phyloP scores from a whole-genome alignment of 2,329 filamentous ascomycete genomes.

The Cryphonectria naterciae region DNA sequence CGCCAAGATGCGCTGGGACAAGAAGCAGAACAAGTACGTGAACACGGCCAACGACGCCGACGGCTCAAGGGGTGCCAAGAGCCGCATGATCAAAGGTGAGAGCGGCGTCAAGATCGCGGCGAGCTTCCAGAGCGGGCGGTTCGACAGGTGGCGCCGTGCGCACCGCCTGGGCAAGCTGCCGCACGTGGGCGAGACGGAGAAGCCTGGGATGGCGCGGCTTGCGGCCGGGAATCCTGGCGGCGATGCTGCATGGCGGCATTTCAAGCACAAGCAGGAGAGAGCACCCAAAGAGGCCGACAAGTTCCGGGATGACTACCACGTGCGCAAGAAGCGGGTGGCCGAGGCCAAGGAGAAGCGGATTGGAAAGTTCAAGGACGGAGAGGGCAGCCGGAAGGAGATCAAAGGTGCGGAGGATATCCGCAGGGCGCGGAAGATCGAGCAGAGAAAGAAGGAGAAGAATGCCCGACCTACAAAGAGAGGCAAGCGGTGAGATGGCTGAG shows the following conservation, averaged over 20 bases:
- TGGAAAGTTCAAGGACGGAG: conserved; percentile 73
- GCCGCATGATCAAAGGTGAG: conserved; percentile 77
- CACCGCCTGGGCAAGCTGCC: conserved; percentile 81
- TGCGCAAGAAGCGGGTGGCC: conserved; percentile 85
- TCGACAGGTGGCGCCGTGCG: conserved; percentile 87
- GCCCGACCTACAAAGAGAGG: conserved; percentile 71
- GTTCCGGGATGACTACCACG: conserved; percentile 86
- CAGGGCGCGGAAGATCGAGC: conserved; percentile 77
- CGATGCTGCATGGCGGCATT: conserved; percentile 58
- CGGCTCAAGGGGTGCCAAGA: conserved; percentile 69
- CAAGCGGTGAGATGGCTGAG: conserved; percentile 20
- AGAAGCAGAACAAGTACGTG: conserved; percentile 95
- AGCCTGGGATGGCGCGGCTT: conserved; percentile 41
- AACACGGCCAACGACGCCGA: conserved; percentile 91
- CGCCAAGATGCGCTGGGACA: conserved; percentile 89
- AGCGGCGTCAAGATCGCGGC: conserved; percentile 95
- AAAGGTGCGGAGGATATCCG: conserved; percentile 83
- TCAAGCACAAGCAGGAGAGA: conserved; percentile 84
- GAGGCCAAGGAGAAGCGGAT: conserved; percentile 85
- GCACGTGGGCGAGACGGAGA: conserved; percentile 81
- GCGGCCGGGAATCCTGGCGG: conserved; percentile 37
- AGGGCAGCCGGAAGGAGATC: conserved; percentile 76
- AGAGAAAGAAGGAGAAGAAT: conserved; percentile 84
- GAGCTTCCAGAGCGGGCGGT: conserved; percentile 88
- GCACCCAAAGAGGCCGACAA: conserved; percentile 94